Evolutionary conservation across 1,284 basidiomycete species (phyloP).

Genomic region (Schizophyllum commune): DNA sequence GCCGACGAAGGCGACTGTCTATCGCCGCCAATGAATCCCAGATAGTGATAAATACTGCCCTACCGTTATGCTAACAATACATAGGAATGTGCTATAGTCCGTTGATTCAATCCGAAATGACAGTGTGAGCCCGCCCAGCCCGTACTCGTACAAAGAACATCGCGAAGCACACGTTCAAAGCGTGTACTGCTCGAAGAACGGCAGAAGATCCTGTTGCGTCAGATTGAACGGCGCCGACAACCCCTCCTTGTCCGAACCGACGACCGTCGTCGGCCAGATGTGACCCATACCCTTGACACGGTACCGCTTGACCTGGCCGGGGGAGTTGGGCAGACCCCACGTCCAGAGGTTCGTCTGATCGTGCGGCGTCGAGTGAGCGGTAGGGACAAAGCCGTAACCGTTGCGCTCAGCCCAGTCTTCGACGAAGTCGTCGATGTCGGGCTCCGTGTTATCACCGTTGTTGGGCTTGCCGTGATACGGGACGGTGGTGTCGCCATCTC

Average conservation of each 20-base stretch:
- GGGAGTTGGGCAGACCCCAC: not conserved
- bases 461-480: conserved; percentile 7
- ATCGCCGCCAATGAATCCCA: too few species aligned
- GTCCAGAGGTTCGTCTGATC: conserved; percentile 1
- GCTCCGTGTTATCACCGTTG: not conserved
- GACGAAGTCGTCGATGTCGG: conserved; percentile 2
- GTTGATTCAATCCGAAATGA: not conserved
- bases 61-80: not conserved
- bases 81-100: not conserved
- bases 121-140: not conserved
- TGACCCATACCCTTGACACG: conserved; percentile 2
- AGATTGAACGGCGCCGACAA: conserved; percentile 3
- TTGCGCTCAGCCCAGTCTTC: conserved; percentile 7
- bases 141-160: not conserved
- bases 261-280: conserved; percentile 4
- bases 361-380: not conserved
- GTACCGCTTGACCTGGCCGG: conserved; percentile 4
- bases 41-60: not conserved
- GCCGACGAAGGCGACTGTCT: too few species aligned
- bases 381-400: not conserved
- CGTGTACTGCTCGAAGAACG: conserved; percentile 8
- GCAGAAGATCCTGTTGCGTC: conserved; percentile 6
- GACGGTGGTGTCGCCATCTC: conserved; percentile 3
- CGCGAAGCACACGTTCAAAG: not conserved
- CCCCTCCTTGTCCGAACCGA: not conserved